These are phyloP conservation scores for Leccinum boreale DNA, from an alignment of 768 basidiomycete species.

Conservation along the genomic window DNA sequence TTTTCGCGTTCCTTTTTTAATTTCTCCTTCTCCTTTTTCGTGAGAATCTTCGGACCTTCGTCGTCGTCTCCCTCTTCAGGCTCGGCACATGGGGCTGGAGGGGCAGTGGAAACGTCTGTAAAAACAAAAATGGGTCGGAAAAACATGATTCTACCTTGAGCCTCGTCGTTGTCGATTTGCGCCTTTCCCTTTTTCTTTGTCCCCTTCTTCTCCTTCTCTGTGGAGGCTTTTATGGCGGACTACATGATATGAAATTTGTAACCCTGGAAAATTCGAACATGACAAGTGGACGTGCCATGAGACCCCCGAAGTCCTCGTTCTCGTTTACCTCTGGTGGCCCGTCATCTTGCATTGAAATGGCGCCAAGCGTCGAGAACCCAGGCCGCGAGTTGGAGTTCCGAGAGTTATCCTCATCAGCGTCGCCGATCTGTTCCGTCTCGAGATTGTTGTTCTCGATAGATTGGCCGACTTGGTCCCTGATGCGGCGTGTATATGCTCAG, in stretches of 20 bases:
- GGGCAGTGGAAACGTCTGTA: slow-evolving; percentile 25
- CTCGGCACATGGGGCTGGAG: slow-evolving; percentile 28
- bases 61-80: slow-evolving; percentile 39
- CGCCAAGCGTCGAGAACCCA: slow-evolving; percentile 52
- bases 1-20: slow-evolving; percentile 97
- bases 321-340: slow-evolving; percentile 47
- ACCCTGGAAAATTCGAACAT: neutral
- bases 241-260: slow-evolving; percentile 23
- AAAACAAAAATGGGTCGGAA: neutral
- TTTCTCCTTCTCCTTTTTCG: slow-evolving; percentile 96
- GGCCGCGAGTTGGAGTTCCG: slow-evolving; percentile 28
- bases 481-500: slow-evolving; percentile 12
- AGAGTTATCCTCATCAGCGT: slow-evolving; percentile 43
- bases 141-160: slow-evolving; percentile 8
- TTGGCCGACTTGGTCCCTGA: slow-evolving; percentile 66
- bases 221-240: slow-evolving; percentile 62
- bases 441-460: slow-evolving; percentile 43
- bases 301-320: slow-evolving; percentile 67
- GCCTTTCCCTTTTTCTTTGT: slow-evolving; percentile 21
- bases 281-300: slow-evolving; percentile 56
- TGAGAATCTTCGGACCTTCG: slow-evolving; percentile 63
- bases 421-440: slow-evolving; percentile 26
- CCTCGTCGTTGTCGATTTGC: slow-evolving; percentile 13
- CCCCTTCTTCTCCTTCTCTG: slow-evolving; percentile 25
- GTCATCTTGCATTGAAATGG: slow-evolving; percentile 40